Evolutionary conservation across 257 asterid genomes (phyloP).

Genomic region (Plectranthus barbatus): DNA sequence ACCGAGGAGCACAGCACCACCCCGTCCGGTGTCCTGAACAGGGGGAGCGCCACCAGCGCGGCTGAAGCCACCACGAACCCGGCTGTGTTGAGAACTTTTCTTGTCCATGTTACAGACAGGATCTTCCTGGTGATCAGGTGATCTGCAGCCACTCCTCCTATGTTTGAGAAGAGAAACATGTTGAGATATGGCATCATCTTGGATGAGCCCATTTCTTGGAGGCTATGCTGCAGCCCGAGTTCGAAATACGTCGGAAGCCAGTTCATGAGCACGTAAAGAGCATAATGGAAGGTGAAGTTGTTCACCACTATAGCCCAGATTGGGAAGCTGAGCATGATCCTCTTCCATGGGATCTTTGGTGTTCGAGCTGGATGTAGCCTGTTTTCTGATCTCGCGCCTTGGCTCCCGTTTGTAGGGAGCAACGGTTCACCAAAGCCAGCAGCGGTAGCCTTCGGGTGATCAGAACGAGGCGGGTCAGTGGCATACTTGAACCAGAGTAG

Average conservation of each 20-base stretch:
- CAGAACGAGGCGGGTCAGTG: conserved; percentile 83
- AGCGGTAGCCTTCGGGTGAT: conserved; percentile 83
- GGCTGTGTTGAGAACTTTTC: conserved; percentile 66
- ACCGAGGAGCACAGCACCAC: conserved; percentile 70
- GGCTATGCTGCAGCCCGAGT: conserved; percentile 69
- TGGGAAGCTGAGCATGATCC: conserved; percentile 56
- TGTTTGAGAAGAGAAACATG: conserved; percentile 83
- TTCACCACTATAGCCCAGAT: conserved; percentile 90
- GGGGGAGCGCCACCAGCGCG: conserved; percentile 66
- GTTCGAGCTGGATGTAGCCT: too few species aligned
- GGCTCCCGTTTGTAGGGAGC: too few species aligned
- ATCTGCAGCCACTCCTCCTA: conserved; percentile 87
- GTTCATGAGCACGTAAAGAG: conserved; percentile 85
- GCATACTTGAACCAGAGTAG: conserved; percentile 71
- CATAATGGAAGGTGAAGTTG: conserved; percentile 88
- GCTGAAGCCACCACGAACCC: conserved; percentile 74
- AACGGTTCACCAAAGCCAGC: conserved; percentile 71
- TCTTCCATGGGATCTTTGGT: conserved; percentile 69
- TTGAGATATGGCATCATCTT: conserved; percentile 86
- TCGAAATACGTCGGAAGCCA: conserved; percentile 98
- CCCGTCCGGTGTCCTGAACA: conserved; percentile 66
- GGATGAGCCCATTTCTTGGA: conserved; percentile 94
- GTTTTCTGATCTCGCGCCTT: conserved; percentile 30
- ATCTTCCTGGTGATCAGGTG: conserved; percentile 50
- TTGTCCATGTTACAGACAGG: conserved; percentile 60